Conservation (phyloP, 2,329 filamentous ascomycete species). For the Phialophora expanda region DNA sequence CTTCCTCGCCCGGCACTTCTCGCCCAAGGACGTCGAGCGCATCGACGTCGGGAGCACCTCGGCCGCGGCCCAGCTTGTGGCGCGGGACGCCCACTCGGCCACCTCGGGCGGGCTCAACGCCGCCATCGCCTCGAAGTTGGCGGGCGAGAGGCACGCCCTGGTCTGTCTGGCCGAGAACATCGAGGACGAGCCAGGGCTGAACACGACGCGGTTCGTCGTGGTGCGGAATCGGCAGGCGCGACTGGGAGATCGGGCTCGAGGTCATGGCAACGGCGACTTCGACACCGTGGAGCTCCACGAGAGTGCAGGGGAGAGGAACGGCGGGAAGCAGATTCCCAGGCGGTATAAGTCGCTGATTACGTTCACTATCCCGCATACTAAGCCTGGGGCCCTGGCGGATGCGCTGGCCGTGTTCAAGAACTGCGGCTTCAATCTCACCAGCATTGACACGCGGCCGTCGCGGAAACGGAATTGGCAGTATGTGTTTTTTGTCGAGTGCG, state of each 20-base stretch:
- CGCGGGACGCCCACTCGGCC: conserved; percentile 47
- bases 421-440: conserved; percentile 79
- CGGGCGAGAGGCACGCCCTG: conserved; percentile 70
- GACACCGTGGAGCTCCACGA: not conserved
- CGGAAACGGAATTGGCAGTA: conserved; percentile 71
- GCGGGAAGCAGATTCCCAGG: conserved; percentile 11
- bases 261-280: not conserved
- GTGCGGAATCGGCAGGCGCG: conserved; percentile 41
- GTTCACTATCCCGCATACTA: conserved; percentile 79
- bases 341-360: conserved; percentile 73
- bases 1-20: conserved; percentile 63
- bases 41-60: conserved; percentile 86
- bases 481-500: conserved; percentile 92
- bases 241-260: not conserved
- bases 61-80: conserved; percentile 76
- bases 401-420: conserved; percentile 78
- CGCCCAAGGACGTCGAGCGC: conserved; percentile 58
- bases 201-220: conserved; percentile 56
- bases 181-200: conserved; percentile 52
- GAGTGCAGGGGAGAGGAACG: not conserved
- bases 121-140: conserved; percentile 77
- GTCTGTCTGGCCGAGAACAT: conserved; percentile 65
- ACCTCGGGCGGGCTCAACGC: conserved; percentile 63
- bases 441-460: conserved; percentile 79
- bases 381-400: conserved; percentile 81